Evolutionary conservation across 805 yeast species (phyloP), one percentile per base, ranked within the genome.

Genomic region (Zygoascus ofunaensis): DNA sequence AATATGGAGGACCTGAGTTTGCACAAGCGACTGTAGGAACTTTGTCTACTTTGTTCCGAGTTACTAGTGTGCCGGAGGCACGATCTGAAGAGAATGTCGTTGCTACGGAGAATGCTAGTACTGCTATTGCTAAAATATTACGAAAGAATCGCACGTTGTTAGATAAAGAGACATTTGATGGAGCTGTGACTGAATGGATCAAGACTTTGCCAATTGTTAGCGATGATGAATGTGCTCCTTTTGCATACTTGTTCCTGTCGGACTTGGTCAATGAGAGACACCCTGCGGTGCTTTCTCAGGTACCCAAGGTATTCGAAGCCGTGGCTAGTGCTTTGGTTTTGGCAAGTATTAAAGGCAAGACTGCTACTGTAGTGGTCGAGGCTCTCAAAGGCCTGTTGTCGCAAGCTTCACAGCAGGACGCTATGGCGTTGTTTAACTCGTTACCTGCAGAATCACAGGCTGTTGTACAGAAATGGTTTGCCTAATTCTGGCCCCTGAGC

Each of bases 221-320:
- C 54, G 97, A 92, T 61, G 82, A 79, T 35, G 92, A 84, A 53
- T 94, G 94, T 3, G 97, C 97, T 3, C 79, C 87, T 14, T 86
- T 73, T 61, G 79, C 86, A 17, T 92, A 87, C 65, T 71, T 73
- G 54, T 89, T 86, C 59, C 68, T 89, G 51, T 67, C 79, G 5
- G 82, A 81, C 49, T 68, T 89, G 56, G 80, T 87, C 35, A 80
- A 80, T 41, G 72, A 71, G 43, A 73, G 76, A 42, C 87, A 86
- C 49, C 74, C 81, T 5, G 67, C 74, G 3, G 74, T 85, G 30
- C 59, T 65, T 17, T 60, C 60, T 1, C 79, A 79, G 48, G 62
- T 77, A 4, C 79, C 82, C 14, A 71, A 73, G 49, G 76, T 80
- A 8, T 74, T 87, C 34, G 85, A 81, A 43, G 67, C 74, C 37